phyloP scores from a whole-genome alignment of 345 rosid species.

The Syzygium grande region DNA sequence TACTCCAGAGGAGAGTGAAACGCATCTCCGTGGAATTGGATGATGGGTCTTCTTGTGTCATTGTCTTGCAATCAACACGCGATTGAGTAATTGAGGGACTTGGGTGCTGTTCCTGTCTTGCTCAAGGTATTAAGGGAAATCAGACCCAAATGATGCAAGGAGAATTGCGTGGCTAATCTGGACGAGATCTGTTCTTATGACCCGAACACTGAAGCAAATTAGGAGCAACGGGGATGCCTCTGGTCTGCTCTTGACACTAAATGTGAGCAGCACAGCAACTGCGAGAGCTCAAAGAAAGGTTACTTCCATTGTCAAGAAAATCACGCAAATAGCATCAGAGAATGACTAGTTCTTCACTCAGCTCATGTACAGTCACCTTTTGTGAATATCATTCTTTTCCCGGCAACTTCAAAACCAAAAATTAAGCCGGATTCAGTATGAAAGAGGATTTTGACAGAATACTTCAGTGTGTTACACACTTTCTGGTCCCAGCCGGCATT shows the following conservation, averaged over 20 bases:
- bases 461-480: background rate
- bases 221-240: constrained; percentile 25
- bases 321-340: background rate
- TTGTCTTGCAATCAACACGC: constrained; percentile 23
- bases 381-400: background rate
- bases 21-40: constrained; percentile 17
- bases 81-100: constrained; percentile 22
- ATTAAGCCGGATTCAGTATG: background rate
- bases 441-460: background rate
- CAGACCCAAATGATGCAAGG: constrained; percentile 15
- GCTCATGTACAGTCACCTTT: background rate
- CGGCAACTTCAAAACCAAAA: background rate
- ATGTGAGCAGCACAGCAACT: constrained; percentile 27
- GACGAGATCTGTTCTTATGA: constrained; percentile 24
- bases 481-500: background rate
- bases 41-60: constrained; percentile 30
- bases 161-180: constrained; percentile 35
- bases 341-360: background rate
- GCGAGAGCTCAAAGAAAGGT: constrained; percentile 52
- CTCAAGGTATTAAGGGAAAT: constrained; percentile 30
- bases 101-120: constrained; percentile 32
- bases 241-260: constrained; percentile 33
- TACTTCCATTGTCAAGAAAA: constrained; percentile 23
- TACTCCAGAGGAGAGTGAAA: constrained; percentile 24
- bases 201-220: constrained; percentile 6